These are phyloP conservation scores for Fennellomyces sp. DNA, from an alignment of 371 early-diverging fungal species.

Conservation along the genomic window DNA sequence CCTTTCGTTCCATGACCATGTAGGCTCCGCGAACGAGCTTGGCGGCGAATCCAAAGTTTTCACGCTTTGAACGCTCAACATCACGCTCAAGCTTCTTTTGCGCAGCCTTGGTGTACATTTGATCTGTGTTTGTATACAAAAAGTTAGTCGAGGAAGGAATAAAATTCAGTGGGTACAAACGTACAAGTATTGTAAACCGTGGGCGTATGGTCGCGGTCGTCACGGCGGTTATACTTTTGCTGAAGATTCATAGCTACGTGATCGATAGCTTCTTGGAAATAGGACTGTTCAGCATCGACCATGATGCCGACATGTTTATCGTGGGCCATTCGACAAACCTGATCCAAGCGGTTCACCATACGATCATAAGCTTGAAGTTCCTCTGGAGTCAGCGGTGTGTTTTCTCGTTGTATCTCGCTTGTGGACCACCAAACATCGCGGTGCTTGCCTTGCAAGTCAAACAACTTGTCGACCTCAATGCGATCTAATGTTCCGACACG, in stretches of 20 bases:
- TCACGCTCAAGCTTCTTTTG: constrained; percentile 68
- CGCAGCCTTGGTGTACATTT: constrained; percentile 90
- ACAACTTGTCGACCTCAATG: constrained; percentile 60
- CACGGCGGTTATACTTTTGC: constrained; percentile 65
- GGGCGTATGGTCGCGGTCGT: constrained; percentile 45
- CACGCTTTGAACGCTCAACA: constrained; percentile 63
- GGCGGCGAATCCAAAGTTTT: constrained; percentile 77
- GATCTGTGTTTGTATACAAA: constrained; percentile 50
- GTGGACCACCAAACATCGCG: constrained; percentile 20
- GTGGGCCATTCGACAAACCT: constrained; percentile 65
- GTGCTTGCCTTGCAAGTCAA: constrained; percentile 59
- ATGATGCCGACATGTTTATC: constrained; percentile 72
- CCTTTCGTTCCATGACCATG: constrained; percentile 85
- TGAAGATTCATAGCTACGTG: constrained; percentile 74
- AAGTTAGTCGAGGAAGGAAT: background rate
- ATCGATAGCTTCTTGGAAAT: constrained; percentile 93
- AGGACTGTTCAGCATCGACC: constrained; percentile 93
- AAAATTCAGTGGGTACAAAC: constrained; percentile 1
- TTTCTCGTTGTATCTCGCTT: background rate
- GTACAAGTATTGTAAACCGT: constrained; percentile 86
- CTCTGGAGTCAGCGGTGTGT: constrained; percentile 27
- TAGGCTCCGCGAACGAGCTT: constrained; percentile 95
- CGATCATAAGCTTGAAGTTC: constrained; percentile 75
- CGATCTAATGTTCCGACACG: constrained; percentile 46
- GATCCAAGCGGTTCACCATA: constrained; percentile 66